A percentile compares a stretch with the other conserved stretches of the same genome.
Evolutionary conservation across 192 early-diverging fungal species (phyloP).

Genomic region (Backusella psychrophila): DNA sequence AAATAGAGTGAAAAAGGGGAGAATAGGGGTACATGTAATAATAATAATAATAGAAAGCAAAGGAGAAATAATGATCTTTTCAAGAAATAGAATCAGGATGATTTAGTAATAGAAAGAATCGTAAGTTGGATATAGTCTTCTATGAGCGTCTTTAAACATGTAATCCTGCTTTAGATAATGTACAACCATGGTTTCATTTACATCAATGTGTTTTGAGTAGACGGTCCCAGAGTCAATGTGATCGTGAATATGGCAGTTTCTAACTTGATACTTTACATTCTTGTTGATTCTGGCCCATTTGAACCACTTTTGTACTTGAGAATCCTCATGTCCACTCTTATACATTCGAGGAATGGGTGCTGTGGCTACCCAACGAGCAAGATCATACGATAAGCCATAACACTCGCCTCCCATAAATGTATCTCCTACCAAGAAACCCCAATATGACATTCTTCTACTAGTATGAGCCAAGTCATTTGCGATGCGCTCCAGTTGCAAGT

Average conservation of each 20-base stretch:
- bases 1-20: background rate
- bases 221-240: conserved; percentile 24
- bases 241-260: conserved; percentile 29
- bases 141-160: conserved; percentile 19
- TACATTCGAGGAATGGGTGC: conserved; percentile 16
- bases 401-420: conserved; percentile 35
- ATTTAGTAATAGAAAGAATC: background rate
- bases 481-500: conserved; percentile 32
- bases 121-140: background rate
- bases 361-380: conserved; percentile 25
- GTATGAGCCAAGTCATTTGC: conserved; percentile 26
- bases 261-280: conserved; percentile 26
- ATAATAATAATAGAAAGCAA: background rate
- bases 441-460: conserved; percentile 29
- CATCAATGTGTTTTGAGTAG: conserved; percentile 21
- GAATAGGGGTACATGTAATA: background rate
- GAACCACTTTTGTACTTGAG: conserved; percentile 36
- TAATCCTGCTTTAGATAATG: conserved; percentile 25
- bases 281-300: conserved; percentile 18
- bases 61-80: background rate
- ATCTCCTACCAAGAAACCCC: conserved; percentile 30
- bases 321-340: conserved; percentile 32
- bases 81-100: background rate
- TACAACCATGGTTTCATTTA: conserved; percentile 23
- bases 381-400: conserved; percentile 32